Base-by-base conservation (phyloP, 345 rosid species). In the Lepidium sativum region DNA sequence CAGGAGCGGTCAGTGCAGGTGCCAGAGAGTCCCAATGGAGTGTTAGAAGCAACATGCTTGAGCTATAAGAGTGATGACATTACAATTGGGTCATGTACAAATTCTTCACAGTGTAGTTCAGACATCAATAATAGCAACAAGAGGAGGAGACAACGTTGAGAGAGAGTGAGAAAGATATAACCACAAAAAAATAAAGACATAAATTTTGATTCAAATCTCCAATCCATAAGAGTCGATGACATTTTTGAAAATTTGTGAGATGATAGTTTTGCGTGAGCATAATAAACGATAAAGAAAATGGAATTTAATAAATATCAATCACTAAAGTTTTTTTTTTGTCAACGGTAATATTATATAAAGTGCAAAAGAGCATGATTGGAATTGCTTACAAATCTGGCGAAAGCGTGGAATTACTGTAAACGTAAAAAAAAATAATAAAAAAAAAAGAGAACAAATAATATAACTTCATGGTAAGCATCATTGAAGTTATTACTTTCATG, bases 11-110 rank as follows among this genome's bases (percentile, higher is more conserved):
- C 63, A 13, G 17, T 45, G 33, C 53, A 25, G 11, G 56, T 75
- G 72, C 85, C 83, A 0, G 78, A 71, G 21, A 79, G 82, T 66
- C 87, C 90, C 29, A 75, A 54, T 67, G 87, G 90, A 65, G 90
- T 84, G 55, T 49, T 84, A 77, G 90, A 82, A 53, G 81, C 79
- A 23, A 73, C 71, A 50, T 79, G 84, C 67, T 75, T 80, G 80
- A 84, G 89, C 85, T 79, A 75, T 67, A 74, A 70, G 69, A 82
- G 75, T 71, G 85, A 84, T 62, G 82, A 82, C 53, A 49, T 67
- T 62, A 73, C 80, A 73, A 83, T 73, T 73, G 81, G 70, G 67
- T 74, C 85, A 69, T 82, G 79, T 79, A 72, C 80, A 66, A 77
- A 75, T 68, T 77, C 83, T 63, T 68, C 83, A 15, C 72, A 67